phyloP scores from a whole-genome alignment of 2,329 filamentous ascomycete genomes.

The Cordyceps cicadae region DNA sequence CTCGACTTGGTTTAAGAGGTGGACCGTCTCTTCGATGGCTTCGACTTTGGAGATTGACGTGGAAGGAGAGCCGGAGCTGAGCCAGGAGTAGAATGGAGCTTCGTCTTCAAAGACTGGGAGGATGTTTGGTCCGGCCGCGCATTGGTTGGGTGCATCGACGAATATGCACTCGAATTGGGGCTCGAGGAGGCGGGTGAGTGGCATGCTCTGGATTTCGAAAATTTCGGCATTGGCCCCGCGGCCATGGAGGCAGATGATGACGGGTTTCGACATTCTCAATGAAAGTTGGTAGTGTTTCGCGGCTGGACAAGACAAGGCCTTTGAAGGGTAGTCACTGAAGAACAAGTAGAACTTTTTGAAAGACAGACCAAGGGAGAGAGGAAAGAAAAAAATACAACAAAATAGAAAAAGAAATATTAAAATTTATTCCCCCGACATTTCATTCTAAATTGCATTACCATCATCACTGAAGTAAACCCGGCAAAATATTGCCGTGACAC shows the following conservation, averaged over 20 bases:
- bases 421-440: not conserved
- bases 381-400: not conserved
- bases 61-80: not conserved
- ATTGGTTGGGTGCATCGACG: constrained; percentile 1
- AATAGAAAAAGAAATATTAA: not conserved
- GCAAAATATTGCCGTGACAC: not conserved
- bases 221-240: constrained; percentile 1
- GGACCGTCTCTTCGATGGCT: not conserved
- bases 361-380: too few species aligned
- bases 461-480: not conserved
- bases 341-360: too few species aligned
- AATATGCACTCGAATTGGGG: not conserved
- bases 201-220: constrained; percentile 7
- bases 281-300: too few species aligned
- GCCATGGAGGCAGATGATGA: not conserved
- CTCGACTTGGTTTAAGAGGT: not conserved
- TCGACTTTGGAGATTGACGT: not conserved
- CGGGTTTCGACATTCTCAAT: constrained; percentile 2
- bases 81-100: constrained; percentile 7
- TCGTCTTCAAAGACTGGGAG: constrained; percentile 4
- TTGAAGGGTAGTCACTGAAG: too few species aligned
- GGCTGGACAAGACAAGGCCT: too few species aligned
- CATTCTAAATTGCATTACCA: not conserved
- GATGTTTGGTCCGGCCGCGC: not conserved
- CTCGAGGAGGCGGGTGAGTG: not conserved